phyloP scores from a whole-genome alignment of 352 stramenopile species.

The Pythium chondricola region DNA sequence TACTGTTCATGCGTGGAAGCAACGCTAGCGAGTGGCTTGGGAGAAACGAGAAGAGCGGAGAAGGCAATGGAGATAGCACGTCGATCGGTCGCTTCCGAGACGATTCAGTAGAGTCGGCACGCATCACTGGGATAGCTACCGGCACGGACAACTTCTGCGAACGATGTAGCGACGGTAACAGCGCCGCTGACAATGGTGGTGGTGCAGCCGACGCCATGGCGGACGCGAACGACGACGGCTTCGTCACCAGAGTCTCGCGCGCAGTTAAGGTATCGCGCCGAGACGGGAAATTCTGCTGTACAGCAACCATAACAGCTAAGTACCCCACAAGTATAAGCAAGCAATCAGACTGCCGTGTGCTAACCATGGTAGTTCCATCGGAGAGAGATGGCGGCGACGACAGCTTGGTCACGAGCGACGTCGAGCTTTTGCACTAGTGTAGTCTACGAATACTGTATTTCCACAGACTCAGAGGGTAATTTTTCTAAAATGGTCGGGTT shows the following conservation, averaged over 20 bases:
- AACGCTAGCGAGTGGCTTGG: neutral
- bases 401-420: slow-evolving; percentile 15
- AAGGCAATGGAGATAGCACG: slow-evolving; percentile 16
- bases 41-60: slow-evolving; percentile 17
- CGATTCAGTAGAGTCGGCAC: neutral
- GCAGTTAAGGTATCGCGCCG: slow-evolving; percentile 1
- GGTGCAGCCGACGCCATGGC: neutral
- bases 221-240: neutral
- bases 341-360: neutral
- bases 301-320: neutral
- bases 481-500: neutral
- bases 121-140: no score
- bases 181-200: neutral
- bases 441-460: no score
- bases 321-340: neutral
- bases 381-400: slow-evolving; percentile 17
- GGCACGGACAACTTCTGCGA: no score
- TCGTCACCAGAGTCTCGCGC: neutral
- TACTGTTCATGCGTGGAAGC: neutral
- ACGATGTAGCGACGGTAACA: neutral
- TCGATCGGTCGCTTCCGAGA: slow-evolving; percentile 16
- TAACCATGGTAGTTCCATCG: slow-evolving; percentile 24
- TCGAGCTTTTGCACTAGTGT: neutral
- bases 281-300: slow-evolving; percentile 12
- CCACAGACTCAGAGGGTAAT: no score